These are phyloP conservation scores for Incumbomyces lentus DNA, from an alignment of 2,329 filamentous ascomycete species.

Conservation along the genomic window DNA sequence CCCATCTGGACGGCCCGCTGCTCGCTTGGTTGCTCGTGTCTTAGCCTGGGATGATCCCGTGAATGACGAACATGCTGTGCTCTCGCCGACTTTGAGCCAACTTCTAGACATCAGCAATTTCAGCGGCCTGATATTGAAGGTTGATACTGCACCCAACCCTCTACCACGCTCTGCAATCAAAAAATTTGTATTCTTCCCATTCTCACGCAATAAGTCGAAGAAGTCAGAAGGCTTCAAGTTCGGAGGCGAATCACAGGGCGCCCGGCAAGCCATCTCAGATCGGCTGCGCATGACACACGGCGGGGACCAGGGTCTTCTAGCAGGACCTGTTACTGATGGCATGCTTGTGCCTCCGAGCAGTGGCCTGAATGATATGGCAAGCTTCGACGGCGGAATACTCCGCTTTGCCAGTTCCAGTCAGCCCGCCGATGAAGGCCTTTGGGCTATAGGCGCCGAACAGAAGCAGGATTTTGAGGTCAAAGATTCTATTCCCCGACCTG, in stretches of 20 bases:
- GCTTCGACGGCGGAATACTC: conserved; percentile 76
- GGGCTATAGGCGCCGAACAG: conserved; percentile 69
- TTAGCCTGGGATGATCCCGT: conserved; percentile 77
- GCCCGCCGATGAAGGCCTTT: conserved; percentile 33
- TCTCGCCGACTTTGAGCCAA: conserved; percentile 68
- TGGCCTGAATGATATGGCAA: conserved; percentile 43
- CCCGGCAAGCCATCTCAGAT: conserved; percentile 61
- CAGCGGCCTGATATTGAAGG: conserved; percentile 75
- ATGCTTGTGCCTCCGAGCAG: conserved; percentile 59
- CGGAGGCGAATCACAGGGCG: conserved; percentile 74
- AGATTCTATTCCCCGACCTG: conserved; percentile 56
- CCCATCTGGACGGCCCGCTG: conserved; percentile 47
- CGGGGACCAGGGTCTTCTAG: conserved; percentile 54
- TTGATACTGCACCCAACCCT: conserved; percentile 70
- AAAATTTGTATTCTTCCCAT: conserved; percentile 71
- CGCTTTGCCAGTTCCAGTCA: conserved; percentile 57
- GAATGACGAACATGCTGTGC: conserved; percentile 64
- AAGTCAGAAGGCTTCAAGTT: conserved; percentile 63
- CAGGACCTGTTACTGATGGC: conserved; percentile 82
- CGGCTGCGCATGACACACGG: conserved; percentile 56
- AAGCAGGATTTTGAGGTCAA: conserved; percentile 68
- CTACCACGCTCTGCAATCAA: conserved; percentile 57
- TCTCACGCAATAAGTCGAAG: conserved; percentile 48
- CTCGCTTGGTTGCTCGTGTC: conserved; percentile 66
- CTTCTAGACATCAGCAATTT: conserved; percentile 61